Evolutionary conservation across 2,329 filamentous ascomycete species (phyloP).

Genomic region (Corinectria fuckeliana): DNA sequence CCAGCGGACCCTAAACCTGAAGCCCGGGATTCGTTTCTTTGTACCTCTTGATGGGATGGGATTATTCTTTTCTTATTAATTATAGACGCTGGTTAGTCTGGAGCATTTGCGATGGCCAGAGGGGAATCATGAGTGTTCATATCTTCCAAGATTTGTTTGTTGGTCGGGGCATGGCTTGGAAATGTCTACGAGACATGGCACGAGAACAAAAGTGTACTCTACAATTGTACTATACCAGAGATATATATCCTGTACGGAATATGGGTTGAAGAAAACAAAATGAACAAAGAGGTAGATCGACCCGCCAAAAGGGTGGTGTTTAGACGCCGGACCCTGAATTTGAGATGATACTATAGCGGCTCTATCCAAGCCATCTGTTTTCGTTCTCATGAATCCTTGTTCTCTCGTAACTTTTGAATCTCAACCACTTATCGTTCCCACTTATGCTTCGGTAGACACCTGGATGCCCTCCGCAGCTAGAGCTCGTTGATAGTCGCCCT

Average conservation of each 20-base stretch:
- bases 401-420: background rate
- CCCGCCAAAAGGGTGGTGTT: background rate
- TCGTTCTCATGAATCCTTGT: background rate
- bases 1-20: slow-evolving; percentile 17
- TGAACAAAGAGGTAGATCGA: background rate
- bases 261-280: background rate
- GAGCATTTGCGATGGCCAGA: slow-evolving; percentile 13
- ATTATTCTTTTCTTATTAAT: background rate
- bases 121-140: slow-evolving; percentile 6
- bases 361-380: background rate
- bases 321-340: background rate
- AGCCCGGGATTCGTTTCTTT: background rate
- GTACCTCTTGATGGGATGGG: background rate
- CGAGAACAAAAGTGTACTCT: slow-evolving; percentile 23
- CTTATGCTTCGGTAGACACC: slow-evolving; percentile 50
- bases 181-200: background rate
- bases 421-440: background rate
- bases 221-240: slow-evolving; percentile 26
- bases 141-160: background rate
- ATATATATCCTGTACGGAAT: slow-evolving; percentile 13
- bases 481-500: slow-evolving; percentile 73
- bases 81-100: slow-evolving; percentile 24
- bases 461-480: slow-evolving; percentile 68
- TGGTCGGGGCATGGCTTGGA: slow-evolving; percentile 5
- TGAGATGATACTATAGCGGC: slow-evolving; percentile 1